Base-by-base conservation (phyloP, 2,329 filamentous ascomycete species). In the Aspergillus sojae region DNA sequence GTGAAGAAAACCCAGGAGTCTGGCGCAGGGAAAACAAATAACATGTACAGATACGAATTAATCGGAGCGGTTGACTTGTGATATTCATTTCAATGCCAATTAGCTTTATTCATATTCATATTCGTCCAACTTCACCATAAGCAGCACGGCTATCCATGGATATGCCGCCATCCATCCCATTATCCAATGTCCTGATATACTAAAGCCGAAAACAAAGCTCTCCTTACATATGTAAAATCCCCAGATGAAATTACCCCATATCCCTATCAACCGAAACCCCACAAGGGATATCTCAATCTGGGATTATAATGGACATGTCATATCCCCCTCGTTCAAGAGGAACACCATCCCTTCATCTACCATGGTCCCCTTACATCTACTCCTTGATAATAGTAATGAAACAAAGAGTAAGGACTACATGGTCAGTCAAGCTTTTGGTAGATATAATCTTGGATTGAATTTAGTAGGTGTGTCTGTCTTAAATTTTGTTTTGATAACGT, bases 1-100 rank as follows among this genome's bases (percentile, higher is more conserved):
- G 21, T 26, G 34, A 55, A 14, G 52, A 39, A 41, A 53, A 52
- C 28, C 30, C 14, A 36, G 68, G 67, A 57, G 58, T 65, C 55
- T 60, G 58, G 59, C 59, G 59, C 57, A 32, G 12, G 53, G 53
- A n/a, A 56, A 61, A 19, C 23, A 50, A 50, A n/a, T 36, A 34
- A n/a, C 52, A 36, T 54, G 52, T 54, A 54, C n/a, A 54, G 52
- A 54, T 54, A 54, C 10, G 52, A 23, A 36, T 23, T 54, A 26
- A 58, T 36, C 10, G 56, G 41, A 58, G 28, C 30, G 52, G 52
- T 36, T 36, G 52, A 14, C 30, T 23, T 34, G n/a, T 32, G 46
- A 50, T 36, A 23, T 36, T 54, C 28, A 34, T n/a, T 34, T 36
- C 28, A 34, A 34, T 54, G 46, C 46, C 16, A 50, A 14, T 50